A percentile compares a stretch with the other conserved stretches of the same genome.
Evolutionary conservation across 2,329 filamentous ascomycete genomes (phyloP).

Genomic region (Xylaria sp.): DNA sequence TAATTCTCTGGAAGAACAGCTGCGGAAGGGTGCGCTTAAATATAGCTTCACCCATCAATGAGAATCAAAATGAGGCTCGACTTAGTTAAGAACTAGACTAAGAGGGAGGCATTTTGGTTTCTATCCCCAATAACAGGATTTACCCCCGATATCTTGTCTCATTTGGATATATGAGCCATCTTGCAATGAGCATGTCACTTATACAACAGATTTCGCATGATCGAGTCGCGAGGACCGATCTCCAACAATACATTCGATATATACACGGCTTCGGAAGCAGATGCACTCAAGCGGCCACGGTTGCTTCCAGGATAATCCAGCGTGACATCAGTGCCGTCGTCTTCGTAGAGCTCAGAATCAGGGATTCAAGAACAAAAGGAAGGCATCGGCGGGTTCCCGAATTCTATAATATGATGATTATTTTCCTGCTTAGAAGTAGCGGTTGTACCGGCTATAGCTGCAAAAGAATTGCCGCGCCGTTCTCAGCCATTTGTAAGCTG

Average conservation of each 20-base stretch:
- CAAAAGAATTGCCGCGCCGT: neutral
- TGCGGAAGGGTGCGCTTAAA: too few relatives aligned
- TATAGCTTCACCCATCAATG: too few relatives aligned
- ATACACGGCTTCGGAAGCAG: neutral
- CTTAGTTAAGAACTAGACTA: too few relatives aligned
- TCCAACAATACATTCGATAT: neutral
- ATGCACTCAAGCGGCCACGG: neutral
- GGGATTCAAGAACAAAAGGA: neutral
- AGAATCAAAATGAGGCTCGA: too few relatives aligned
- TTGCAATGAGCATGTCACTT: too few relatives aligned
- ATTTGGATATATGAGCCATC: too few relatives aligned
- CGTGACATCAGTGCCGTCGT: neutral
- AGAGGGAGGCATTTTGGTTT: too few relatives aligned
- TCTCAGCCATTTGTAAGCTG: neutral
- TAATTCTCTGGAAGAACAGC: too few relatives aligned
- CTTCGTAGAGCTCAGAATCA: neutral
- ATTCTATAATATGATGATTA: neutral
- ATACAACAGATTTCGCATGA: too few relatives aligned
- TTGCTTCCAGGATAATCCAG: neutral
- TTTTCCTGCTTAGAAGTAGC: neutral
- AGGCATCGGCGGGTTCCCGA: neutral
- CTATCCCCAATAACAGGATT: too few relatives aligned
- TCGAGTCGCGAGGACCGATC: neutral
- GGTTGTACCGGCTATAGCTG: neutral
- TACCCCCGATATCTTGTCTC: too few relatives aligned